phyloP scores from a whole-genome alignment of 1,139 yeast genomes.

The Kodamaea alishanica region DNA sequence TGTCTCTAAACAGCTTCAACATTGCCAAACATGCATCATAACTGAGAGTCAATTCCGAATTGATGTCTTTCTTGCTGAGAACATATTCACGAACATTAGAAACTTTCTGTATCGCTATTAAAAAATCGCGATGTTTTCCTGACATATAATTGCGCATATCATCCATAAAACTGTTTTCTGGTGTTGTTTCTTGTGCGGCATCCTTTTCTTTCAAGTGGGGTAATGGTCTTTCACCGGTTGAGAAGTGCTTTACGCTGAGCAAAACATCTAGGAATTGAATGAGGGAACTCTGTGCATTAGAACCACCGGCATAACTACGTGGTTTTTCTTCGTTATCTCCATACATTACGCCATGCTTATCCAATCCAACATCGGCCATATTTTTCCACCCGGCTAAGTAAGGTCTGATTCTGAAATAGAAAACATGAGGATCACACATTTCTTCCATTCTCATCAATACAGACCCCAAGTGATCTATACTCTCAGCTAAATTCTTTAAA shows the following conservation, averaged over 20 bases:
- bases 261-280: constrained; percentile 82
- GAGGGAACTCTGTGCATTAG: constrained; percentile 88
- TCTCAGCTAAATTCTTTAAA: constrained; percentile 67
- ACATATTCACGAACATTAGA: constrained; percentile 67
- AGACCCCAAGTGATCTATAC: constrained; percentile 71
- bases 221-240: constrained; percentile 62
- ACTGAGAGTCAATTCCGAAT: constrained; percentile 61
- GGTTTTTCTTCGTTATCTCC: constrained; percentile 54
- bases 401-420: constrained; percentile 83
- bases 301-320: constrained; percentile 78
- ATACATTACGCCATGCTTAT: constrained; percentile 69
- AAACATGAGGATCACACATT: constrained; percentile 91
- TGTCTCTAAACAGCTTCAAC: constrained; percentile 85
- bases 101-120: constrained; percentile 53
- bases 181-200: constrained; percentile 4
- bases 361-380: constrained; percentile 82
- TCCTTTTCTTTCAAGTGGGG: constrained; percentile 22
- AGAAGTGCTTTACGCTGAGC: constrained; percentile 70
- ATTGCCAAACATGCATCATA: constrained; percentile 90
- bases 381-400: constrained; percentile 93
- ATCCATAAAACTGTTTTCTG: constrained; percentile 59
- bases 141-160: constrained; percentile 94
- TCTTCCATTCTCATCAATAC: constrained; percentile 83
- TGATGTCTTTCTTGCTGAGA: constrained; percentile 27
- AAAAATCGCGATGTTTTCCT: constrained; percentile 70